phyloP scores from a whole-genome alignment of 176 grass and related monocot genomes.

The Juncus effusus region DNA sequence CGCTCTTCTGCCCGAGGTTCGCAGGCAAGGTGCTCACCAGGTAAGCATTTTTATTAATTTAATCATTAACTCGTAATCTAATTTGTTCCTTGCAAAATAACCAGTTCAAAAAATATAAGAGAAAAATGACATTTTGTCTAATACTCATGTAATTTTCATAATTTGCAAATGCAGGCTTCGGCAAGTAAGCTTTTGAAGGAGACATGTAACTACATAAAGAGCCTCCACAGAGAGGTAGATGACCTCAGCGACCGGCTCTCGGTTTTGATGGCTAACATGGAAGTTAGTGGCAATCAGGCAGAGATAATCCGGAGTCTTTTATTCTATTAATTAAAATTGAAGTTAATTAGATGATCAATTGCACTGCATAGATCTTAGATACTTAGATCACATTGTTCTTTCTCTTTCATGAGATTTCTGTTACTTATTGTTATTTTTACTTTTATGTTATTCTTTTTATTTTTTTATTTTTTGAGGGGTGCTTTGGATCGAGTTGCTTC shows the following conservation, averaged over 20 bases:
- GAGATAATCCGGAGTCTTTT: conserved; percentile 52
- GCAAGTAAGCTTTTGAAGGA: conserved; percentile 53
- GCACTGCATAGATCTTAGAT: conserved; percentile 15
- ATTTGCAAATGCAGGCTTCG: conserved; percentile 35
- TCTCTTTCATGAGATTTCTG: conserved; percentile 6
- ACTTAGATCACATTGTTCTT: conserved; percentile 20
- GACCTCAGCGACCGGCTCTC: conserved; percentile 60
- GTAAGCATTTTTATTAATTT: conserved; percentile 19
- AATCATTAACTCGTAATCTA: too few species aligned
- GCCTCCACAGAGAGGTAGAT: conserved; percentile 48
- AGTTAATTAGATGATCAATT: neutral
- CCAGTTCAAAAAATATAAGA: neutral
- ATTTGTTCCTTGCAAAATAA: neutral
- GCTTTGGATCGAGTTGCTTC: too few species aligned
- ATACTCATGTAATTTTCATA: neutral
- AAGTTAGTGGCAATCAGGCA: conserved; percentile 43
- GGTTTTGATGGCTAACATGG: conserved; percentile 37
- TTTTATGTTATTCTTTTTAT: neutral
- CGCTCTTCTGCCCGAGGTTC: conserved; percentile 51
- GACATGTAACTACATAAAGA: conserved; percentile 64
- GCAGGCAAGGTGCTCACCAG: conserved; percentile 37
- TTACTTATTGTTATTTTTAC: conserved; percentile 10
- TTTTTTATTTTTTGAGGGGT: too few species aligned
- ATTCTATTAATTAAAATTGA: neutral
- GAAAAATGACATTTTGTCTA: neutral